These are phyloP conservation scores for Globisporangium lucens DNA, from an alignment of 352 stramenopile genomes.

Conservation along the genomic window DNA sequence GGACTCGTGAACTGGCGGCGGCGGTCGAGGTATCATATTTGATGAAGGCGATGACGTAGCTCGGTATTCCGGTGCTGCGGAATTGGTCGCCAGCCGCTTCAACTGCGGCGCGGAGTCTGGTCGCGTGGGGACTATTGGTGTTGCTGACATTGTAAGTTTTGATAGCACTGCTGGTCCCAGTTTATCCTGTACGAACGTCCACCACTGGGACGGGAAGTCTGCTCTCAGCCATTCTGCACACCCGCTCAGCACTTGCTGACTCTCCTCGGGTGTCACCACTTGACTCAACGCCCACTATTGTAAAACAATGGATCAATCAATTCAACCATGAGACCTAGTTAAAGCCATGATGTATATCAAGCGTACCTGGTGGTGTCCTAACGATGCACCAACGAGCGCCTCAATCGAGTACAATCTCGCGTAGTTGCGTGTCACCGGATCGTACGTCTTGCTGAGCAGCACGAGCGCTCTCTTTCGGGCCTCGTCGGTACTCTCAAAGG, in stretches of 20 bases:
- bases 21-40: conserved; percentile 10
- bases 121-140: conserved; percentile 4
- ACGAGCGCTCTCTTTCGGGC: conserved; percentile 61
- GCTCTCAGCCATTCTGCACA: conserved; percentile 38
- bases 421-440: conserved; percentile 52
- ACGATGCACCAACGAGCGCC: conserved; percentile 39
- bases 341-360: neutral
- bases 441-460: conserved; percentile 74
- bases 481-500: conserved; percentile 69
- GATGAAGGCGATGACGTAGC: conserved; percentile 1
- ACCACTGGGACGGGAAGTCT: conserved; percentile 55
- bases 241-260: conserved; percentile 25
- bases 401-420: conserved; percentile 63
- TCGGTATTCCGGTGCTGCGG: neutral
- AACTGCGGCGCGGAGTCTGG: conserved; percentile 11
- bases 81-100: neutral
- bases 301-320: neutral
- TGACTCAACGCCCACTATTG: conserved; percentile 53
- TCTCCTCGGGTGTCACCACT: conserved; percentile 30
- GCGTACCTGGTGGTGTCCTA: conserved; percentile 58
- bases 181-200: conserved; percentile 25
- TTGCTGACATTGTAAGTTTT: conserved; percentile 9
- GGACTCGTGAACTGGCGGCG: neutral
- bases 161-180: conserved; percentile 13
- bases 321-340: neutral